A percentile compares a stretch with the other conserved stretches of the same genome.
Conservation (phyloP, 768 basidiomycete species). For the Serendipita sp. region DNA sequence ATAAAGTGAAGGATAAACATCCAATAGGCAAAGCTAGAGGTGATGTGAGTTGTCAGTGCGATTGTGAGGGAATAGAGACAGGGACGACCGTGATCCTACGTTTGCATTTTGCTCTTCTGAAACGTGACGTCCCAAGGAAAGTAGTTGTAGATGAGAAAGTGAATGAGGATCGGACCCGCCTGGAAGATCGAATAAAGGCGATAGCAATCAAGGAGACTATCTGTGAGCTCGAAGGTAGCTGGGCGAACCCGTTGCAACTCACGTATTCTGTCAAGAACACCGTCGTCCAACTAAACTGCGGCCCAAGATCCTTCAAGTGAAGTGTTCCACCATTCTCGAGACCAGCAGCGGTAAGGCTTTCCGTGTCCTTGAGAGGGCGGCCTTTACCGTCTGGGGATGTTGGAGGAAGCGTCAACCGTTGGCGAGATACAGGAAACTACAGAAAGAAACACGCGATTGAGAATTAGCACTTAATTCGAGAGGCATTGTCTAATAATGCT, state of each 20-base stretch:
- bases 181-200: slow-evolving; percentile 23
- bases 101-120: slow-evolving; percentile 62
- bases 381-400: not conserved
- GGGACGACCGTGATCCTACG: slow-evolving; percentile 33
- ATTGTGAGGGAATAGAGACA: slow-evolving; percentile 10
- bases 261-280: slow-evolving; percentile 95
- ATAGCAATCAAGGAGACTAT: not conserved
- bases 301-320: slow-evolving; percentile 76
- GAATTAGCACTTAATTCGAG: not conserved
- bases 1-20: slow-evolving; percentile 75
- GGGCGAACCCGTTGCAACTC: too few species aligned
- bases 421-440: not conserved
- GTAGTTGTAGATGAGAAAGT: slow-evolving; percentile 65
- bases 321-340: slow-evolving; percentile 48
- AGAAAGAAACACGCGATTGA: too few species aligned
- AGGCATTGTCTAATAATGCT: not conserved
- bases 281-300: slow-evolving; percentile 75
- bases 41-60: not conserved
- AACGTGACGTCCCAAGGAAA: slow-evolving; percentile 57
- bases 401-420: not conserved
- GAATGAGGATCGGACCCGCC: slow-evolving; percentile 79
- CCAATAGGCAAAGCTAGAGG: slow-evolving; percentile 43
- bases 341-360: slow-evolving; percentile 17
- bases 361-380: not conserved
- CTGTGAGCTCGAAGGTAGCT: slow-evolving; percentile 6